A percentile compares a stretch with the other conserved stretches of the same genome.
Evolutionary conservation across 2,329 filamentous ascomycete genomes (phyloP).

Genomic region (Albifimbria verrucaria): DNA sequence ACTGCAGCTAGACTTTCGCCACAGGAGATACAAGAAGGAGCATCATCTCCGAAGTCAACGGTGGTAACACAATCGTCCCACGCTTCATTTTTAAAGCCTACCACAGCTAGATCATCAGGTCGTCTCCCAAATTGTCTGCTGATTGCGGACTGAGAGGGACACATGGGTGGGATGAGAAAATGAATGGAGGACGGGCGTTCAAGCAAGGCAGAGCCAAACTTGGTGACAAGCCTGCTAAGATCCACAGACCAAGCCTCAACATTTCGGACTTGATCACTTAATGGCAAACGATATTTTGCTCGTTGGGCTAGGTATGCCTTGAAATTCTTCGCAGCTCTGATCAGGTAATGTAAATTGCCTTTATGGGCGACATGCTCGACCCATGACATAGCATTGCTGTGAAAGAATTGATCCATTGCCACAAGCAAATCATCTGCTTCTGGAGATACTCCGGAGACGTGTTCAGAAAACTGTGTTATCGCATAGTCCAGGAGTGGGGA

Average conservation of each 20-base stretch:
- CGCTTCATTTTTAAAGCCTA: constrained; percentile 5
- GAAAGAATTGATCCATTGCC: constrained; percentile 14
- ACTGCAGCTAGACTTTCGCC: constrained; percentile 12
- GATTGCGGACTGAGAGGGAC: constrained; percentile 19
- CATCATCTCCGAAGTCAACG: constrained; percentile 10
- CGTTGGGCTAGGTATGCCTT: constrained; percentile 16
- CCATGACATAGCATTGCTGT: not conserved
- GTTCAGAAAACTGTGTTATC: not conserved
- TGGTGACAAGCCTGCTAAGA: constrained; percentile 24
- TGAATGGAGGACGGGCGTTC: constrained; percentile 27
- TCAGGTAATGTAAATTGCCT: constrained; percentile 14
- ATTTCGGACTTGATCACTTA: not conserved
- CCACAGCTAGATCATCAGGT: constrained; percentile 9
- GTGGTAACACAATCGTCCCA: constrained; percentile 19
- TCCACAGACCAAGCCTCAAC: constrained; percentile 27
- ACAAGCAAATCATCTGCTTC: no score
- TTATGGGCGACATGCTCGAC: not conserved
- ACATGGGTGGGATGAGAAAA: constrained; percentile 31
- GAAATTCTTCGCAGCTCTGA: constrained; percentile 19
- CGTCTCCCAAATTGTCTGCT: constrained; percentile 10
- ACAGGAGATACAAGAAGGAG: constrained; percentile 7
- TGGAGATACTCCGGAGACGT: no score
- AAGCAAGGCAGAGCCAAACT: constrained; percentile 25
- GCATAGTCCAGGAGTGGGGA: constrained; percentile 14
- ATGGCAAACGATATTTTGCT: constrained; percentile 16